A percentile compares a stretch with the other conserved stretches of the same genome.
Conservation (phyloP, 2,329 filamentous ascomycete genomes). For the Trichoderma sp. region DNA sequence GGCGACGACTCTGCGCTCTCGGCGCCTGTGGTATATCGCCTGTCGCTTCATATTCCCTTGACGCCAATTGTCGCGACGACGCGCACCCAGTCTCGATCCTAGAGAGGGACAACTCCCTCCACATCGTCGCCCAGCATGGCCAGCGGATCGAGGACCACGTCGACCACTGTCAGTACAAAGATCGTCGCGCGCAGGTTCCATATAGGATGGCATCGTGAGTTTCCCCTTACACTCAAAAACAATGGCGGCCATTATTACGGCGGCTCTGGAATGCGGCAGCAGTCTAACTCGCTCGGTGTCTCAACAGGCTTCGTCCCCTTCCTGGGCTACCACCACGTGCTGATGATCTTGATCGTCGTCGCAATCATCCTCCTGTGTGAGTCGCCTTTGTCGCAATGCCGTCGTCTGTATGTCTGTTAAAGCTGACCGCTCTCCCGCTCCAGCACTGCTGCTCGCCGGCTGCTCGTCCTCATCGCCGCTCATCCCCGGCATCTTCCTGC, state of each 20-base stretch:
- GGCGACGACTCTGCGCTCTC: constrained; percentile 18
- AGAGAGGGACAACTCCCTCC: constrained; percentile 26
- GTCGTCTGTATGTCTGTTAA: constrained; percentile 20
- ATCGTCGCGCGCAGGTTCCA: constrained; percentile 45
- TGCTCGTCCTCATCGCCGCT: constrained; percentile 95
- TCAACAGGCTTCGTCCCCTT: constrained; percentile 65
- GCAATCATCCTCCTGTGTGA: constrained; percentile 93
- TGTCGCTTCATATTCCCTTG: constrained; percentile 32
- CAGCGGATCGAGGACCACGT: constrained; percentile 34
- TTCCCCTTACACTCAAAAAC: background rate
- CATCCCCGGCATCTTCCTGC: constrained; percentile 94
- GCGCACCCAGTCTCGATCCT: constrained; percentile 21
- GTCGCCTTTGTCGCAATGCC: constrained; percentile 43
- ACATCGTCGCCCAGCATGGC: constrained; percentile 5
- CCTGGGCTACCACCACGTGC: constrained; percentile 77
- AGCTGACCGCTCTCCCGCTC: constrained; percentile 13
- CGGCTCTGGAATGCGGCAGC: constrained; percentile 32
- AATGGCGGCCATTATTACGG: background rate
- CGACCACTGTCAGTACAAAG: constrained; percentile 30
- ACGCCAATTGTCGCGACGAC: background rate
- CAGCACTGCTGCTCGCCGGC: constrained; percentile 88
- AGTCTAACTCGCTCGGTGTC: constrained; percentile 15
- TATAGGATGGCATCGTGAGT: constrained; percentile 55
- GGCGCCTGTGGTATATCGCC: constrained; percentile 30
- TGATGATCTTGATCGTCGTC: constrained; percentile 95